phyloP scores from a whole-genome alignment of 2,329 filamentous ascomycete genomes.

The Biscogniauxia sp. region DNA sequence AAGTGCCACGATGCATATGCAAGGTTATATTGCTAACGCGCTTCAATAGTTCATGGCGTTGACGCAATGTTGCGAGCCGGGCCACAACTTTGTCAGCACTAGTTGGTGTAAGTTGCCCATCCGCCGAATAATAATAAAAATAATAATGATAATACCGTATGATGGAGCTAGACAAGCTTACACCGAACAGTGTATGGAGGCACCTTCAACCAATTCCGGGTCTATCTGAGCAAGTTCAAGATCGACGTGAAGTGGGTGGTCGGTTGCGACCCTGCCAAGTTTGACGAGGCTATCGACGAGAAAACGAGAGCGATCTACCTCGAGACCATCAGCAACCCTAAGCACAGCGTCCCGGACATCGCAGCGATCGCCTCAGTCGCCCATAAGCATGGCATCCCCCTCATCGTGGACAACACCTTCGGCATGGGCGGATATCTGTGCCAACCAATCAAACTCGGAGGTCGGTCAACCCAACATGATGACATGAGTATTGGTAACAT shows the following conservation, averaged over 20 bases:
- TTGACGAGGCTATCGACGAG: conserved; percentile 31
- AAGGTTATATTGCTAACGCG: conserved; percentile 3
- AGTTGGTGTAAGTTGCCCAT: conserved; percentile 30
- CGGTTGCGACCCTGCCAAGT: conserved; percentile 30
- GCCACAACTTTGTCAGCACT: conserved; percentile 36
- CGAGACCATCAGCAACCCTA: conserved; percentile 34
- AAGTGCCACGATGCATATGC: conserved; percentile 6
- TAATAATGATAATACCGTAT: neutral
- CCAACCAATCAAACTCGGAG: conserved; percentile 64
- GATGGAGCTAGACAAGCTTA: conserved; percentile 7
- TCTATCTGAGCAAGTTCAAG: conserved; percentile 38
- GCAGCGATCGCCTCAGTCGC: conserved; percentile 63
- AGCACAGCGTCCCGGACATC: conserved; percentile 58
- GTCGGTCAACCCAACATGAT: conserved; percentile 14
- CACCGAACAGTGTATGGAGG: conserved; percentile 33
- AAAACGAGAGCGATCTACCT: conserved; percentile 33
- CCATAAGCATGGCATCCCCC: conserved; percentile 37
- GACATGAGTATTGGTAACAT: neutral
- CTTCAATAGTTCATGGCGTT: conserved; percentile 34
- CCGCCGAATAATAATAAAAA: no score
- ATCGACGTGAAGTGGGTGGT: conserved; percentile 38
- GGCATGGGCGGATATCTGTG: conserved; percentile 67
- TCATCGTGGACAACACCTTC: conserved; percentile 66
- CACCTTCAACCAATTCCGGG: conserved; percentile 38
- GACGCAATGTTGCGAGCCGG: conserved; percentile 35